Evolutionary conservation across 495 filamentous ascomycete genomes (phyloP), one percentile per base, ranked within the genome.

Genomic region (Hypoxylon rickii): DNA sequence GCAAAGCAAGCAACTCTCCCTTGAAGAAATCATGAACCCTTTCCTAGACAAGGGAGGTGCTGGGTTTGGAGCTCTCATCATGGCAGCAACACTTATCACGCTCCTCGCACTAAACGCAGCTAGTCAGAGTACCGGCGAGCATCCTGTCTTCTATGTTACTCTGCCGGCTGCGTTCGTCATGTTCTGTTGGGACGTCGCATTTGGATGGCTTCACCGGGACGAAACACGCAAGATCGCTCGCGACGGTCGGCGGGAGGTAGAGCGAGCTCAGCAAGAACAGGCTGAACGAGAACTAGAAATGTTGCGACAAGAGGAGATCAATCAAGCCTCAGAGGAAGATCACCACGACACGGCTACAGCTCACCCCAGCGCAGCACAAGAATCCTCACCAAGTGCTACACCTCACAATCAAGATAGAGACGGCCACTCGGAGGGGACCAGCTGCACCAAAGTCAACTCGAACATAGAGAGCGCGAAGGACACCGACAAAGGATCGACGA

Each of bases 21-120:
- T 88, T 0, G 84, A 86, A 63, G 84, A 87, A 62, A 85, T 88
- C 65, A 82, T 88, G 81, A 86, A 88, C 53, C 85, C 85, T 1
- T 88, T 84, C 60, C 55, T 88, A 10, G 85, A 88, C 62, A 86
- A 83, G 63, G 64, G 69, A 8, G 79, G 85, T 21, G 85, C 85
- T 1, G 71, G 70, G 0, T 85, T 86, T 42, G 84, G 83, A 15
- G 80, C 73, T 2, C 34, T 81, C 26, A 74, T 88, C 48, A 86
- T 88, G 83, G 74, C 83, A 3, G 73, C 76, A 0, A 85, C 83
- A 0, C 74, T 88, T 15, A 71, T 84, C 46, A 81, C 81, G 1
- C 64, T 86, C 3, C 72, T 88, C 18, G 79, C 73, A 0, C 44
- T 87, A 2, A 88, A 88, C 51, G 85, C 84, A 29, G 72, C 77